Evolutionary conservation across 2,329 filamentous ascomycete species (phyloP).

Genomic region (Xylariaceae sp.): DNA sequence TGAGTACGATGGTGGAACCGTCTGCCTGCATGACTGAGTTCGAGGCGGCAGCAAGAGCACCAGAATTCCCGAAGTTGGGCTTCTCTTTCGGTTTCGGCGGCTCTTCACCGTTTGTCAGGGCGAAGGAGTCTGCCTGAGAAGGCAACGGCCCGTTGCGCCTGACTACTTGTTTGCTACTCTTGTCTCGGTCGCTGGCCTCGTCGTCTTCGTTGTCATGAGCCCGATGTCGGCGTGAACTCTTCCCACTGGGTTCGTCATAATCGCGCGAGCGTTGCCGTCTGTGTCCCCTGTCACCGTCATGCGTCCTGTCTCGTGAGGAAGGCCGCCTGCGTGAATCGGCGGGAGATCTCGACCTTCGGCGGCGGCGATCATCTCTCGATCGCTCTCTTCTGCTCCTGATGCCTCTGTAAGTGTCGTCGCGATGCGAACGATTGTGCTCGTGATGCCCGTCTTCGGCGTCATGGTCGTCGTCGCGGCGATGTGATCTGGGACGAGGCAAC

Average conservation of each 20-base stretch:
- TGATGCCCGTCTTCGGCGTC: constrained; percentile 8
- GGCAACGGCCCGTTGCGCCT: constrained; percentile 52
- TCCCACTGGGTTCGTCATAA: constrained; percentile 27
- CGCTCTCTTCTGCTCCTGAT: constrained; percentile 12
- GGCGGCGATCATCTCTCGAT: constrained; percentile 22
- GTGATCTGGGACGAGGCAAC: not conserved
- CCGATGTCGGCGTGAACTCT: constrained; percentile 21
- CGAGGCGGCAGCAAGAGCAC: constrained; percentile 80
- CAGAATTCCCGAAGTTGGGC: constrained; percentile 80
- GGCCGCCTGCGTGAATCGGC: constrained; percentile 22
- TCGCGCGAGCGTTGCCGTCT: constrained; percentile 35
- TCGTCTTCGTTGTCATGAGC: constrained; percentile 18
- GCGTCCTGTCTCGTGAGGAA: constrained; percentile 26
- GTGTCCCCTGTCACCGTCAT: constrained; percentile 26
- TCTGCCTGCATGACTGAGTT: constrained; percentile 71
- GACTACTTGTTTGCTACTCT: constrained; percentile 28
- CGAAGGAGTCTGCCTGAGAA: constrained; percentile 60
- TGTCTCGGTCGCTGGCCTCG: constrained; percentile 16
- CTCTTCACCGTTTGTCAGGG: constrained; percentile 49
- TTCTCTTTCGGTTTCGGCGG: constrained; percentile 71
- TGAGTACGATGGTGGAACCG: constrained; percentile 75
- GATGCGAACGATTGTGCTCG: constrained; percentile 18
- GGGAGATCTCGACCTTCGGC: constrained; percentile 30
- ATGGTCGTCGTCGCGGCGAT: constrained; percentile 2
- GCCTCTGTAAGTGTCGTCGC: constrained; percentile 14